Percentiles rank a stretch among this genome's conserved stretches.
Conservation (phyloP, 2,329 filamentous ascomycete species). For the Fusarium sublunatum region DNA sequence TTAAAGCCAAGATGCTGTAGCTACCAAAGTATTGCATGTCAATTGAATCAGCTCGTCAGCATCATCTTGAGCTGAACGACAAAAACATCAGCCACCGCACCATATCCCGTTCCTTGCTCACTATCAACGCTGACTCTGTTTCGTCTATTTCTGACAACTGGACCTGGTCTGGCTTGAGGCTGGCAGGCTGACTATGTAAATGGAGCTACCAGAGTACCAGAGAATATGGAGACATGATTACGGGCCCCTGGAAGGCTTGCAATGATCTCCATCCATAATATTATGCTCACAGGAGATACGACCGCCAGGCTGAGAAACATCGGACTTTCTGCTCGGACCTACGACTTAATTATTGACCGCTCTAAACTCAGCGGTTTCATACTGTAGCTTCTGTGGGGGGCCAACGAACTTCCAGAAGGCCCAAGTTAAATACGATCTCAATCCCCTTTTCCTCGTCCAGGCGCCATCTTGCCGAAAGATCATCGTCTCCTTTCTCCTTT, state of each 20-base stretch:
- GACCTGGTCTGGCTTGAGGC: slow-evolving; percentile 1
- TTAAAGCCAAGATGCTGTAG: slow-evolving; percentile 10
- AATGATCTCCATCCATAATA: slow-evolving; percentile 19
- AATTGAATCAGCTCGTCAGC: slow-evolving; percentile 27
- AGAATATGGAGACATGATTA: slow-evolving; percentile 30
- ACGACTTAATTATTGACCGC: slow-evolving; percentile 7
- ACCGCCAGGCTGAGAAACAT: slow-evolving; percentile 13
- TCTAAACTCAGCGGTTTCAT: slow-evolving; percentile 24
- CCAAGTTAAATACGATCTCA: slow-evolving; percentile 22
- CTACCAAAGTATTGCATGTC: slow-evolving; percentile 4
- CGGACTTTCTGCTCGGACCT: slow-evolving; percentile 15
- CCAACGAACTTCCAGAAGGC: slow-evolving; percentile 27
- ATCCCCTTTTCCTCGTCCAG: slow-evolving; percentile 18
- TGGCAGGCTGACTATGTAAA: slow-evolving; percentile 2
- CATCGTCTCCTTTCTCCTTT: slow-evolving; percentile 38
- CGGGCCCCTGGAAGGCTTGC: slow-evolving; percentile 28
- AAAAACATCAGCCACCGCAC: slow-evolving; percentile 30
- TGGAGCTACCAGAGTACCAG: slow-evolving; percentile 31
- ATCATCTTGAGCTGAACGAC: slow-evolving; percentile 21
- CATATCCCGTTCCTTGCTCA: slow-evolving; percentile 22
- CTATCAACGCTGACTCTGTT: slow-evolving; percentile 27
- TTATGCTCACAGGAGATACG: slow-evolving; percentile 19
- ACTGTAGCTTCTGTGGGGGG: slow-evolving; percentile 7
- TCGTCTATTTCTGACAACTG: slow-evolving; percentile 21
- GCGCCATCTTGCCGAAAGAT: slow-evolving; percentile 22